Evolutionary conservation across 2,329 filamentous ascomycete species (phyloP).

Genomic region (Beauveria sp.): DNA sequence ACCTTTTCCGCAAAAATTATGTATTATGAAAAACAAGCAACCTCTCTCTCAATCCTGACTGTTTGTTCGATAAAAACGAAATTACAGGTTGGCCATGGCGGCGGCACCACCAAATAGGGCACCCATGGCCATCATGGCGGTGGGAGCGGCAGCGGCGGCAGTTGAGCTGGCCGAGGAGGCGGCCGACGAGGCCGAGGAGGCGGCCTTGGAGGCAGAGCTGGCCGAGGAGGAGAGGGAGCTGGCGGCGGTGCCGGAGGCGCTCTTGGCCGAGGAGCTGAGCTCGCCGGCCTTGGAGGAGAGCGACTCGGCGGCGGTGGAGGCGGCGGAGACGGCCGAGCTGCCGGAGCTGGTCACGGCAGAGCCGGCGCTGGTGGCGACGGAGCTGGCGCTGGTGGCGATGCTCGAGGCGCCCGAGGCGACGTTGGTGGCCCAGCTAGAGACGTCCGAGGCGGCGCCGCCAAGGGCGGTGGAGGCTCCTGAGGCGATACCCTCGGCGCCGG

Average conservation of each 20-base stretch:
- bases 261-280: conserved; percentile 6
- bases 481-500: conserved; percentile 7
- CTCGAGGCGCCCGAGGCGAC: neutral
- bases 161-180: conserved; percentile 6
- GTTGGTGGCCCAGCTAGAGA: no score
- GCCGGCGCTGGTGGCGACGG: conserved; percentile 11
- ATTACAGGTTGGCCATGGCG: conserved; percentile 37
- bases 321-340: conserved; percentile 13
- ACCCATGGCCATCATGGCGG: conserved; percentile 36
- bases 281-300: conserved; percentile 17
- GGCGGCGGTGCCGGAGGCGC: conserved; percentile 12
- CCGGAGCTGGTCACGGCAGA: conserved; percentile 10
- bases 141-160: conserved; percentile 27
- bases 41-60: neutral
- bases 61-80: neutral
- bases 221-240: conserved; percentile 14
- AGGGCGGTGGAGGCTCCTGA: conserved; percentile 8
- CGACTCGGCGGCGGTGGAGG: conserved; percentile 15
- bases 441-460: neutral
- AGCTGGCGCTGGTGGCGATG: conserved; percentile 13
- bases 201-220: conserved; percentile 12
- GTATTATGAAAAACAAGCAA: neutral
- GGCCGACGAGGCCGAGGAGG: conserved; percentile 14
- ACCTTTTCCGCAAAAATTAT: conserved; percentile 2
- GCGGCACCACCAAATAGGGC: conserved; percentile 41